Percentiles rank a stretch among this genome's conserved stretches.
phyloP scores from a whole-genome alignment of 306 rosid species.

The Gillenia trifoliata region DNA sequence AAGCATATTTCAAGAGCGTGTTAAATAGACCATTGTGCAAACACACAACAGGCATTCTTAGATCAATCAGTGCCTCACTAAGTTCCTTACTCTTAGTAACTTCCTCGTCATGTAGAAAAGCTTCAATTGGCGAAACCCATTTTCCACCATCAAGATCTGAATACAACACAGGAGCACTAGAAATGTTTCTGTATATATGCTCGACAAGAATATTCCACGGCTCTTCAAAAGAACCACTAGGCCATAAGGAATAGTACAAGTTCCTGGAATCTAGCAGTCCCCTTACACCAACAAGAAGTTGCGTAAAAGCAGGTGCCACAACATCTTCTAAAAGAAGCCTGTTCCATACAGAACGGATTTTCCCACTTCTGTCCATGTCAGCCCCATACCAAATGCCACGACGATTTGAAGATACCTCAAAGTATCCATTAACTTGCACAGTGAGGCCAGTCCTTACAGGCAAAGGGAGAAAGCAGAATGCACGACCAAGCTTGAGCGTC shows the following conservation, averaged over 20 bases:
- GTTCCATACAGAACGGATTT: slow-evolving; percentile 92
- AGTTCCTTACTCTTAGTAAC: slow-evolving; percentile 64
- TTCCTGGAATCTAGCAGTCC: slow-evolving; percentile 59
- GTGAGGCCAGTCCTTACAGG: slow-evolving; percentile 89
- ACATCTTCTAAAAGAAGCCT: slow-evolving; percentile 85
- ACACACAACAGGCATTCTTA: slow-evolving; percentile 85
- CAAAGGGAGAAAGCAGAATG: slow-evolving; percentile 94
- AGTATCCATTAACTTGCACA: slow-evolving; percentile 93
- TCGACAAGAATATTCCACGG: slow-evolving; percentile 86
- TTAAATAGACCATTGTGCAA: slow-evolving; percentile 60
- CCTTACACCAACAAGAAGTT: slow-evolving; percentile 65
- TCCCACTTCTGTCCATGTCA: slow-evolving; percentile 99
- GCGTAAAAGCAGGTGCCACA: slow-evolving; percentile 74
- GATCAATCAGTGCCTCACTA: slow-evolving; percentile 65
- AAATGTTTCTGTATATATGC: slow-evolving; percentile 60
- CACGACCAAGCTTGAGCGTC: slow-evolving; percentile 76
- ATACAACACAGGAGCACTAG: slow-evolving; percentile 56
- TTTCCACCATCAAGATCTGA: slow-evolving; percentile 80
- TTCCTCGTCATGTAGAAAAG: slow-evolving; percentile 79
- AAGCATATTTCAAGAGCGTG: slow-evolving; percentile 63
- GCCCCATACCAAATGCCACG: slow-evolving; percentile 99
- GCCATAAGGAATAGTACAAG: slow-evolving; percentile 79
- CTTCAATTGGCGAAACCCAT: slow-evolving; percentile 83
- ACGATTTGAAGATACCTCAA: slow-evolving; percentile 93
- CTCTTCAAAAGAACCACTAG: slow-evolving; percentile 88